Conservation (phyloP, 2,329 filamentous ascomycete genomes). For the Cercospora zeae-maydis region DNA sequence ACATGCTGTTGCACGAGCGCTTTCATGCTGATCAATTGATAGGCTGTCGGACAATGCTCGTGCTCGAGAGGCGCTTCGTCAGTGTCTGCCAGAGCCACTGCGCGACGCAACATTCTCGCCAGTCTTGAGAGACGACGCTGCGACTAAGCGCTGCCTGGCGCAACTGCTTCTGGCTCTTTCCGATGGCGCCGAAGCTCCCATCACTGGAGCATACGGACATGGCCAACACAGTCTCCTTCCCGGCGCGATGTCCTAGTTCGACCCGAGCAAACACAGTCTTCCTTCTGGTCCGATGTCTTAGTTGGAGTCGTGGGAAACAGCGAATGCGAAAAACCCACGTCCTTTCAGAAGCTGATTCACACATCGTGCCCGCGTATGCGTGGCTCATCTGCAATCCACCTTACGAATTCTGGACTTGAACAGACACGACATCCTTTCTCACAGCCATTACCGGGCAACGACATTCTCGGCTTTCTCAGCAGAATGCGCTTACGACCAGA, state of each 20-base stretch:
- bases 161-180: constrained; percentile 95
- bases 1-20: not conserved
- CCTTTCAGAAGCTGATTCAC: not conserved
- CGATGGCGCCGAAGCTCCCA: constrained; percentile 48
- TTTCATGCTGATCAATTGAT: constrained; percentile 13
- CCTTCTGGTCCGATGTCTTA: not conserved
- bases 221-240: constrained; percentile 5
- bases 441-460: not conserved
- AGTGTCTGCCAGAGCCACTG: constrained; percentile 97
- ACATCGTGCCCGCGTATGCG: not conserved
- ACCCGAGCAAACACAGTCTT: not conserved
- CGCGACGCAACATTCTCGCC: constrained; percentile 96
- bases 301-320: not conserved
- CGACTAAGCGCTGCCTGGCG: constrained; percentile 95
- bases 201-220: constrained; percentile 11
- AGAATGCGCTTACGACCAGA: not conserved
- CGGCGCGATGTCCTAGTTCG: constrained; percentile 2
- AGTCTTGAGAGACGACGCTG: constrained; percentile 92
- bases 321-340: not conserved
- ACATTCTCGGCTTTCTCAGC: not conserved
- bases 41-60: constrained; percentile 95
- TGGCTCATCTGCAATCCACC: not conserved
- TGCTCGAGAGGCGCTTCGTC: constrained; percentile 87
- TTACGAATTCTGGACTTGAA: not conserved
- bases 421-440: not conserved